Base-by-base conservation (phyloP, 208 protist species). In the Leishmania gerbilli region DNA sequence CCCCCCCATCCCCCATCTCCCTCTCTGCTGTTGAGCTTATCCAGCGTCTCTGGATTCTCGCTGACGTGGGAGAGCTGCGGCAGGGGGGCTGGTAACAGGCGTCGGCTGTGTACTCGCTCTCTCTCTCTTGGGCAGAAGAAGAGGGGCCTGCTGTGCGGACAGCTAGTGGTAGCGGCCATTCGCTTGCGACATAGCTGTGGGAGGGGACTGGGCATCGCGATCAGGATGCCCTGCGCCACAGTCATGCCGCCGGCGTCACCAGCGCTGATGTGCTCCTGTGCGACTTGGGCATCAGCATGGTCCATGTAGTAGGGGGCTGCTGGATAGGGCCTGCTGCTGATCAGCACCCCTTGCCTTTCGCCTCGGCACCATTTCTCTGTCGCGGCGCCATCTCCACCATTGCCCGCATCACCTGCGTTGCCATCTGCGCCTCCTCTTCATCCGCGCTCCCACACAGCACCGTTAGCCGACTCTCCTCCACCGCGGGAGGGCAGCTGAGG, bases 61-160 rank as follows among this genome's bases (percentile, higher is more conserved):
- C 4, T 49, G 15, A 49, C 55, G 55, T 34, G 51, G 49, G 71
- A 79, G 47, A 64, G 64, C 76, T 55, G 76, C n/a, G 76, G 76
- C 34, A 64, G 34, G 34, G 34, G 34, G 34, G 34, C n/a, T n/a
- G 17, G 34, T 71, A 79, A 62, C 65, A 79, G 27, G 17, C 17
- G 45, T n/a, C 45, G 3, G 76, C 51, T n/a, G 34, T 37, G 62
- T 79, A 79, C 76, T 49, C 45, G 19, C 74, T 34, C 58, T 69
- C 37, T 13, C 53, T 34, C 15, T 17, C 49, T 40, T 19, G 15
- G 24, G 51, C 72, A n/a, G 51, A 42, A 58, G 9, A 8, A 31
- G 31, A n/a, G 74, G 3, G 2, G 56, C 21, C n/a, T 37, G 3
- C 74, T 9, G 58, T 37, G 74, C 40, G 9, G 40, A 13, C 42